Base-by-base conservation (phyloP, 306 rosid genomes). In the Lathyrus tuberosus region DNA sequence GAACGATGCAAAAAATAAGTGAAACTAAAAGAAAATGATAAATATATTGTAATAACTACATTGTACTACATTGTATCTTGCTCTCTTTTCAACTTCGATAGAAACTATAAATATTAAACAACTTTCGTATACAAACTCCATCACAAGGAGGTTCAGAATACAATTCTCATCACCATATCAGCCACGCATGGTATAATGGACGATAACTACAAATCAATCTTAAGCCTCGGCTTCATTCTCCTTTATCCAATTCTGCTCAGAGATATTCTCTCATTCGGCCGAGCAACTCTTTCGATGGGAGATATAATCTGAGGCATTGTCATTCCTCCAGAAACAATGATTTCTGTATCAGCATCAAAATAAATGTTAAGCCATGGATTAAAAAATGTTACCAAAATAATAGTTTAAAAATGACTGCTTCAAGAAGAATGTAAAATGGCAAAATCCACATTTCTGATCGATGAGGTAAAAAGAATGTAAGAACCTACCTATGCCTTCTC, bases 271-370 rank as follows among this genome's bases (percentile, higher is more conserved):
- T 89, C 90, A 20, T 59, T 83, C 72, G 57, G 82, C 37, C 80
- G 78, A 75, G 84, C 42, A 66, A 63, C 80, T 81, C 90, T 83
- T 79, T 82, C 85, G 43, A 69, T 5, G 2, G 97, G 96, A 68
- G 97, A 84, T 60, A 91, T 84, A 17, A 79, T 33, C 81, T 88
- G 96, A 0, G 97, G 97, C 96, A 91, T 86, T 14, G 97, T 82
- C 97, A 91, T 91, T 65, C 96, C 97, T 61, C 96, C 97, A 12
- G 97, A 91, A 80, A 91, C 93, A 17, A 91, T 88, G 42, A 91
- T 88, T 82, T 91, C 97, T 91, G 96, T 84, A 82, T 11, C 65
- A 54, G 20, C 65, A 68, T 46, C 31, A 52, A 24, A 20, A 35
- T 11, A 49, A 31, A 48, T 48, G 73, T 57, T 14, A 38, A 33